phyloP scores from a whole-genome alignment of 129 eudicot species.

The Sambucus nigra region DNA sequence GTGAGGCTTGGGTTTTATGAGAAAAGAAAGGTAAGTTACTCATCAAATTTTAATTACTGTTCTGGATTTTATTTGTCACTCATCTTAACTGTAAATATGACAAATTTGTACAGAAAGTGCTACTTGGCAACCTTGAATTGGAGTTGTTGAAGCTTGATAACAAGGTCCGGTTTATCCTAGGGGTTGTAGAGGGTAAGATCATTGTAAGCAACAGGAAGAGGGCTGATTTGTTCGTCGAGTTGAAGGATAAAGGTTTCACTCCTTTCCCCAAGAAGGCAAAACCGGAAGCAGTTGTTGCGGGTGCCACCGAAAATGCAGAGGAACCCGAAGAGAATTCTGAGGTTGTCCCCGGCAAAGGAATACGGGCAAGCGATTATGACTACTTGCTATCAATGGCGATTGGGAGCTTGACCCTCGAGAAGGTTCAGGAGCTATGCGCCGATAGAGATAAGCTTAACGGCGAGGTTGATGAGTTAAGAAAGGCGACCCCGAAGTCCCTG shows the following conservation, averaged over 20 bases:
- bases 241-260: slow-evolving; percentile 61
- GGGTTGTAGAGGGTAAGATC: slow-evolving; percentile 66
- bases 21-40: slow-evolving; percentile 55
- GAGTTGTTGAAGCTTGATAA: slow-evolving; percentile 57
- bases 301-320: slow-evolving; percentile 45
- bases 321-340: slow-evolving; percentile 41
- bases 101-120: slow-evolving; percentile 32
- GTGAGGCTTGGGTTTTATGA: slow-evolving; percentile 61
- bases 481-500: slow-evolving; percentile 38
- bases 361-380: slow-evolving; percentile 56
- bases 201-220: slow-evolving; percentile 68
- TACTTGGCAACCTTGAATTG: slow-evolving; percentile 41
- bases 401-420: slow-evolving; percentile 64
- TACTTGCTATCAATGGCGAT: slow-evolving; percentile 78
- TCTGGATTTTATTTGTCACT: background rate
- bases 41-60: background rate
- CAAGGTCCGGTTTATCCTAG: slow-evolving; percentile 69
- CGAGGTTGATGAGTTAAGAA: slow-evolving; percentile 50
- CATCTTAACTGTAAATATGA: background rate
- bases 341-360: slow-evolving; percentile 18
- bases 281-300: slow-evolving; percentile 47
- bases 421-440: slow-evolving; percentile 42
- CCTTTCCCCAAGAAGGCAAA: slow-evolving; percentile 63
- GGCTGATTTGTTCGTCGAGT: slow-evolving; percentile 56
- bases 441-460: slow-evolving; percentile 48